These are phyloP conservation scores for Russula ochroleuca DNA, from an alignment of 768 basidiomycete genomes.

Conservation along the genomic window DNA sequence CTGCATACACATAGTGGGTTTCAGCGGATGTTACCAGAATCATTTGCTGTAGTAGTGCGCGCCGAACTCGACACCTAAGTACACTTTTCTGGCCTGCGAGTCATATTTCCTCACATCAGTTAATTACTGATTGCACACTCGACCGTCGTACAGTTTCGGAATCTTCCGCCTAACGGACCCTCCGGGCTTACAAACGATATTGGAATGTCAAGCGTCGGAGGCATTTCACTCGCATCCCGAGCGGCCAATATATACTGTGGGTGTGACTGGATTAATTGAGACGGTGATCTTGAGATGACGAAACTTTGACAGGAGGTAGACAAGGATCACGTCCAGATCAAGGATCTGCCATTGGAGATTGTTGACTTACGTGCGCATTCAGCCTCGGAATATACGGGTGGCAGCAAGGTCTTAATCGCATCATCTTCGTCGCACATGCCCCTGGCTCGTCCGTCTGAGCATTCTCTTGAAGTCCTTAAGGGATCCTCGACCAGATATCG, in stretches of 20 bases:
- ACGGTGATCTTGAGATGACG: neutral
- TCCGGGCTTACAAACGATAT: slow-evolving; percentile 68
- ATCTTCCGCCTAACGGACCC: slow-evolving; percentile 90
- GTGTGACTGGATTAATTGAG: slow-evolving; percentile 30
- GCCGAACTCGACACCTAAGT: slow-evolving; percentile 73
- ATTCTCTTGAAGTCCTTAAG: neutral
- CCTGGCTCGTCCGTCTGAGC: neutral
- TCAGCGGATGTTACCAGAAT: slow-evolving; percentile 86
- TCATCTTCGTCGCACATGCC: neutral
- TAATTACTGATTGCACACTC: slow-evolving; percentile 30
- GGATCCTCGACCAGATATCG: neutral
- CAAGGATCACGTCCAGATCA: slow-evolving; percentile 79
- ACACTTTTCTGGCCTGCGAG: slow-evolving; percentile 29
- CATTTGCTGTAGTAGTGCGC: slow-evolving; percentile 91
- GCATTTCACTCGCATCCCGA: slow-evolving; percentile 87
- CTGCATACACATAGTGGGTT: slow-evolving; percentile 88
- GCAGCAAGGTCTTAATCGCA: too few relatives aligned
- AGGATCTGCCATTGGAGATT: slow-evolving; percentile 68
- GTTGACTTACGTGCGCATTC: slow-evolving; percentile 57
- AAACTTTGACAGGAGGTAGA: slow-evolving; percentile 62
- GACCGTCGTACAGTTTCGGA: slow-evolving; percentile 53
- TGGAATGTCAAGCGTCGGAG: slow-evolving; percentile 62
- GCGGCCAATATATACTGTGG: slow-evolving; percentile 78
- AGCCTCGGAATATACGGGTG: too few relatives aligned
- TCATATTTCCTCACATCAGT: slow-evolving; percentile 31